phyloP scores from a whole-genome alignment of 1,284 basidiomycete genomes.

The Leucoagaricus sp. region DNA sequence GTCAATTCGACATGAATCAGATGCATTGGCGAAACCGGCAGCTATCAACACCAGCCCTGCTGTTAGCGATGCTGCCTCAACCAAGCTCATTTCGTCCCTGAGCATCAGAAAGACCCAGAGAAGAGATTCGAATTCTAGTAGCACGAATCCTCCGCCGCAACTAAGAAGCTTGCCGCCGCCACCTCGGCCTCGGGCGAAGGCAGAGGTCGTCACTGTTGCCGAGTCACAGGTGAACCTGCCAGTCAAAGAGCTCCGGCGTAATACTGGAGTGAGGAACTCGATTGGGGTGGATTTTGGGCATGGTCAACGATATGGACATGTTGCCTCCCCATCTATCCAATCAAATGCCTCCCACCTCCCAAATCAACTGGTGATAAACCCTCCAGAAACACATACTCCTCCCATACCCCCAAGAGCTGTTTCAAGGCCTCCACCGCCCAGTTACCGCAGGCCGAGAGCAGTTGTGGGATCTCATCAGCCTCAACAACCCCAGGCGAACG shows the following conservation, averaged over 20 bases:
- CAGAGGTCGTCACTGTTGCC: conserved; percentile 26
- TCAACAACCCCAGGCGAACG: not conserved
- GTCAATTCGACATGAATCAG: conserved; percentile 5
- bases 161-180: conserved; percentile 47
- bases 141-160: conserved; percentile 23
- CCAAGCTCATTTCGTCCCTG: conserved; percentile 1
- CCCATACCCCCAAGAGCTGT: conserved; percentile 11
- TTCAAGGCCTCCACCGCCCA: conserved; percentile 31
- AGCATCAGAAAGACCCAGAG: conserved; percentile 16
- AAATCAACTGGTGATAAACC: conserved; percentile 1
- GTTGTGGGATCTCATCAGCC: not conserved
- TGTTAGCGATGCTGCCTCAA: not conserved
- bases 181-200: conserved; percentile 37
- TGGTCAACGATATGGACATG: not conserved
- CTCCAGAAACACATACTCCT: not conserved
- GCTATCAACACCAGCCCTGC: conserved; percentile 5
- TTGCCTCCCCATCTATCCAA: not conserved
- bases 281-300: conserved; percentile 6
- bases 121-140: conserved; percentile 15
- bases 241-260: not conserved
- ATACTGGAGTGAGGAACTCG: not conserved
- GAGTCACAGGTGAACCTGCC: not conserved
- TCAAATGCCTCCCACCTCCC: not conserved
- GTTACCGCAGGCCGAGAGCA: conserved; percentile 9
- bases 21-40: not conserved